Evolutionary conservation across 2,329 filamentous ascomycete species (phyloP).

Genomic region (Ceratocystis albifundus): DNA sequence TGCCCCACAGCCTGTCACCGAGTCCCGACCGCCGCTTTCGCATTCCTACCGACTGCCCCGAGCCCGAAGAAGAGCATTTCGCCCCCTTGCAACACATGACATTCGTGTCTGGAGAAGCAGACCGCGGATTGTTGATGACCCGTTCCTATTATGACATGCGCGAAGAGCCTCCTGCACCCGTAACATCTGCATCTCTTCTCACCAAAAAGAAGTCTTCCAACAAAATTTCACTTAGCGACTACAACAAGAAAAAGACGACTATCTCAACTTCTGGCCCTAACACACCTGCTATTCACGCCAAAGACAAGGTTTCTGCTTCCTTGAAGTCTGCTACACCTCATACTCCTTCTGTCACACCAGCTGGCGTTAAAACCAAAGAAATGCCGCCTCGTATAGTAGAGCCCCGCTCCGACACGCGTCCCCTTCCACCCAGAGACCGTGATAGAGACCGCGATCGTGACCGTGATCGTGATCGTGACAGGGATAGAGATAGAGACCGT

Average conservation of each 20-base stretch:
- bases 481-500: constrained; percentile 16
- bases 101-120: constrained; percentile 42
- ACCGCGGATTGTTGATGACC: constrained; percentile 47
- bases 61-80: constrained; percentile 40
- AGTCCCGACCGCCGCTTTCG: constrained; percentile 39
- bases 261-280: constrained; percentile 1
- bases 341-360: neutral
- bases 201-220: constrained; percentile 39
- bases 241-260: constrained; percentile 41
- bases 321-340: constrained; percentile 4
- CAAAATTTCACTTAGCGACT: constrained; percentile 48
- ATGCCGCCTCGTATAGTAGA: constrained; percentile 3
- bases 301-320: neutral
- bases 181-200: constrained; percentile 31
- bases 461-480: constrained; percentile 13
- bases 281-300: neutral
- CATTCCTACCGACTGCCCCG: constrained; percentile 34
- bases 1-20: constrained; percentile 43
- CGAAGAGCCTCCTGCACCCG: constrained; percentile 38
- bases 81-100: constrained; percentile 46
- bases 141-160: constrained; percentile 47
- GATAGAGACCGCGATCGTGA: constrained; percentile 16
- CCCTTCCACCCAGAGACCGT: constrained; percentile 6
- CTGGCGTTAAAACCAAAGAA: neutral
- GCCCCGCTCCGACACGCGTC: constrained; percentile 1